Evolutionary conservation across 2,329 filamentous ascomycete genomes (phyloP), one percentile per base, ranked within the genome.

Genomic region (Pyrenochaeta sp.): DNA sequence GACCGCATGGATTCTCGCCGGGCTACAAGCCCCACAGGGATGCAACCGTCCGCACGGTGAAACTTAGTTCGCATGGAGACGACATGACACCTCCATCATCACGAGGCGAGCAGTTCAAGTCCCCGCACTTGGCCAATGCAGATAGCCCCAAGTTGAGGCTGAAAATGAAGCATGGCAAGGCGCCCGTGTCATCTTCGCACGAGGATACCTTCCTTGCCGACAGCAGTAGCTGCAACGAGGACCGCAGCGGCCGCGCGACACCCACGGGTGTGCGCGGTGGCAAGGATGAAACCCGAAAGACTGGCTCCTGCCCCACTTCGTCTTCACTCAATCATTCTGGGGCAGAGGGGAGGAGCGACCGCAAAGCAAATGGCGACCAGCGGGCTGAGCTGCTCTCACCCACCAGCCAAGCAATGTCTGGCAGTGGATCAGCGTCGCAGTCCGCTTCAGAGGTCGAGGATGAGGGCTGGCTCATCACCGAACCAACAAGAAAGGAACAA

Each of bases 1-100:
- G 77, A 33, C 75, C 81, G 32, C 81, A 86, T 58, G 86, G 88
- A 2, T 92, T 92, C 69, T 92, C 90, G 15, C 88, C 88, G 11
- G 88, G 89, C 47, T 92, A 92, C 72, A 88, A 89, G 40, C 89
- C 89, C 11, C 87, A 87, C 57, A 85, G 86, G 33, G 88, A 85
- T 70, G 88, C 90, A 23, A 87, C 85, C n/a, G 90, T 92, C 35
- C 84, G 88, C 48, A 77, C 83, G n/a, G 85, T 90, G 31, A 80
- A 81, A 48, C 77, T 81, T 4, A 79, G 78, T 32, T 78, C 80
- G 73, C 68, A 58, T 45, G 68, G 48, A 20, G 64, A 60, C 31
- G 64, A 67, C 23, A 60, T 53, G 27, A 66, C 63, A 15, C 61
- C 63, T 1, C 60, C 69, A 12, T 59, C 67, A 15, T 69, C 68